Evolutionary conservation across 208 protist species (phyloP), one percentile per base, ranked within the genome.

Genomic region (Trypanosoma congolense): DNA sequence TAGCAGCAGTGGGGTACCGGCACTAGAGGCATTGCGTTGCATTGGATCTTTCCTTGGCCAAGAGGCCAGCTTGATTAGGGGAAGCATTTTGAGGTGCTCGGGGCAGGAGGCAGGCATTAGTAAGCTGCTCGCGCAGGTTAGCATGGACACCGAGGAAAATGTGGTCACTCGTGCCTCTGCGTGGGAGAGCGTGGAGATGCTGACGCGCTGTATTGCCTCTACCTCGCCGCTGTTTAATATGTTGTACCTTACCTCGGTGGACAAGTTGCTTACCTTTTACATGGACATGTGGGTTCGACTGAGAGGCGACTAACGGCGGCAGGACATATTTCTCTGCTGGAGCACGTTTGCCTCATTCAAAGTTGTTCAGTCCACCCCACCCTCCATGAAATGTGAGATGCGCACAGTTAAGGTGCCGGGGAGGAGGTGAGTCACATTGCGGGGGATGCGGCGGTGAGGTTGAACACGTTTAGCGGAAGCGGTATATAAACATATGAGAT

Each of bases 231-330:
- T 93, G 25, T 93, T 79, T 47, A 62, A 62, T 36, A 80, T 66
- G 2, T 25, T 90, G 12, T 65, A 74, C 45, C 78, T 83, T 45
- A 86, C 82, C 0, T 73, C 75, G 44, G 54, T 91, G 3, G 83
- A 90, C 52, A 78, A 78, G 29, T 43, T 87, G 30, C 70, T 93
- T 21, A 69, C 69, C 31, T 93, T 93, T 61, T 93, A 93, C 65
- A 72, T 90, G 71, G 77, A 76, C 1, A 76, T 88, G 19, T 90
- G 83, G 80, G 81, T 72, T 3, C 77, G 87, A 10, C 44, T 93
- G 52, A 73, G 68, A 4, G 45, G 45, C 18, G 52, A 40, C 6
- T 59, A 33, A 22, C 19, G 5, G 3, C 40, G 3, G 10, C 0
- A 29, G 36, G 2, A 0, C 1, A 35, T 47, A 19, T 12, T n/a